Conservation (phyloP, 1,284 basidiomycete species). For the Waitea zeae region DNA sequence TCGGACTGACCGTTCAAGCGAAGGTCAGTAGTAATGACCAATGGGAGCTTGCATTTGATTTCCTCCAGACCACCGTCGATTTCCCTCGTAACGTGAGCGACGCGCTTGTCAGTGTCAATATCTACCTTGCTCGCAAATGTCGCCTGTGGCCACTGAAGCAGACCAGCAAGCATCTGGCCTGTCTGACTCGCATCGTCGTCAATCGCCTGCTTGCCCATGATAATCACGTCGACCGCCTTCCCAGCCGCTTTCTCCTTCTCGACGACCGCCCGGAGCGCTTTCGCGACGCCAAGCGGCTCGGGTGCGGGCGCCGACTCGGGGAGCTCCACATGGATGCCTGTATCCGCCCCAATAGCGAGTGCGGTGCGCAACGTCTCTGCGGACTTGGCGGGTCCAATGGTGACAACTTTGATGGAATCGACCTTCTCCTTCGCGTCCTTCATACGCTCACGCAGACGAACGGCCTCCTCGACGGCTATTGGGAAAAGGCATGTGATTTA, state of each 20-base stretch:
- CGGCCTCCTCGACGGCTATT: constrained; percentile 92
- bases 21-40: constrained; percentile 88
- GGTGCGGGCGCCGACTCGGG: constrained; percentile 56
- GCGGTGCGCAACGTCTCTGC: constrained; percentile 88
- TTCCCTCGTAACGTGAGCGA: constrained; percentile 72
- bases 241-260: constrained; percentile 41
- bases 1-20: no score
- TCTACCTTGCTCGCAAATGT: constrained; percentile 90
- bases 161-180: constrained; percentile 92
- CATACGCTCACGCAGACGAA: constrained; percentile 77
- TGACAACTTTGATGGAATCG: constrained; percentile 79
- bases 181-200: constrained; percentile 97
- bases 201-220: constrained; percentile 98
- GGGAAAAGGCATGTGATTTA: not conserved
- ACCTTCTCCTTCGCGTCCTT: constrained; percentile 61
- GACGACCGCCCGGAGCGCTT: constrained; percentile 67
- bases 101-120: constrained; percentile 51
- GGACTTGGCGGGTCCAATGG: constrained; percentile 86
- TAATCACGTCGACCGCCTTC: constrained; percentile 73
- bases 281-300: constrained; percentile 80
- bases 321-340: constrained; percentile 80
- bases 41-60: constrained; percentile 66
- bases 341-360: constrained; percentile 95
- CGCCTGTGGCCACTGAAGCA: constrained; percentile 88
- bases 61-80: constrained; percentile 91